Evolutionary conservation across 1,284 basidiomycete species (phyloP).

Genomic region (Meira miltonrushii): DNA sequence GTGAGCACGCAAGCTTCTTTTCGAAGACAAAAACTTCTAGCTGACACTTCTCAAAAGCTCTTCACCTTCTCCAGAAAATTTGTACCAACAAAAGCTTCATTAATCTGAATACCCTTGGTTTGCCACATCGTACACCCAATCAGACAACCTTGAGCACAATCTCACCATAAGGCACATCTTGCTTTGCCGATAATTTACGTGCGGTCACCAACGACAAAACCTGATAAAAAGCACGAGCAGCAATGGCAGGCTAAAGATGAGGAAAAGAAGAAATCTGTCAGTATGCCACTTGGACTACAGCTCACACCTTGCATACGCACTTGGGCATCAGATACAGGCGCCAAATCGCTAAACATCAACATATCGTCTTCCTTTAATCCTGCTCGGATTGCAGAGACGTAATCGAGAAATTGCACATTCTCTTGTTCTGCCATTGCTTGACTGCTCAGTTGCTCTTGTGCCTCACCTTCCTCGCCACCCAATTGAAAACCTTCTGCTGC

Average conservation of each 20-base stretch:
- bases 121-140: background rate
- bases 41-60: no score
- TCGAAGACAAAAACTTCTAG: no score
- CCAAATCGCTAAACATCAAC: conserved; percentile 12
- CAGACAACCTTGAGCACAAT: conserved; percentile 20
- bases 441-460: background rate
- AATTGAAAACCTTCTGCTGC: background rate
- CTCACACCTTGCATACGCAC: conserved; percentile 2
- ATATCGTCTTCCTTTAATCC: background rate
- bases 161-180: conserved; percentile 45
- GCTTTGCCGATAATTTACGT: conserved; percentile 29
- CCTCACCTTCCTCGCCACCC: no score
- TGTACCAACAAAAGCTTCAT: no score
- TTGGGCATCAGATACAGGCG: conserved; percentile 1
- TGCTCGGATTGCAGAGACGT: conserved; percentile 14
- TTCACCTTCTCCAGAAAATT: no score
- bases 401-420: conserved; percentile 23
- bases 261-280: conserved; percentile 16
- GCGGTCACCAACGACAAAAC: conserved; percentile 35
- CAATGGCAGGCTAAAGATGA: conserved; percentile 26
- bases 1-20: no score
- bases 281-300: background rate
- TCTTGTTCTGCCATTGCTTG: background rate
- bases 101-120: background rate
- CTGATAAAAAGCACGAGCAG: conserved; percentile 50